These are phyloP conservation scores for Aureobasidium leucospermi DNA, from an alignment of 2,329 filamentous ascomycete species.

Conservation along the genomic window DNA sequence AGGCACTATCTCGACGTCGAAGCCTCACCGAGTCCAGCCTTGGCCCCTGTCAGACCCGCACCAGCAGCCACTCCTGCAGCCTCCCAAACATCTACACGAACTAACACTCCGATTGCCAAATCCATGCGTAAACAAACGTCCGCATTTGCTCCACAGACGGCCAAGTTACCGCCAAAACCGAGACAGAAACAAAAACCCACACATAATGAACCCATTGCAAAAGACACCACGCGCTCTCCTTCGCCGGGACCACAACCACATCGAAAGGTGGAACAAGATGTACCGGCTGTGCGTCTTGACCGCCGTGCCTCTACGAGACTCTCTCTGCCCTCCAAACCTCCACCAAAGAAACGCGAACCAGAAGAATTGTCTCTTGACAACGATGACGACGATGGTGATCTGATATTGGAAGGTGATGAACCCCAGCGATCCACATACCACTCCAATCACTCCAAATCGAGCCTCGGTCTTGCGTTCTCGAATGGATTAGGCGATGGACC, in stretches of 20 bases:
- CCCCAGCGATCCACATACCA: conserved; percentile 13
- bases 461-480: conserved; percentile 24
- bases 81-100: conserved; percentile 12
- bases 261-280: conserved; percentile 4
- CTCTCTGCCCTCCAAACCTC: conserved; percentile 11
- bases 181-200: background rate
- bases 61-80: conserved; percentile 19
- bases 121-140: conserved; percentile 12
- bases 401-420: conserved; percentile 28
- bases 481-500: conserved; percentile 32
- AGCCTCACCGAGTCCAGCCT: conserved; percentile 22
- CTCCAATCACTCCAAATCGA: conserved; percentile 18
- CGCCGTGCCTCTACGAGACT: conserved; percentile 26
- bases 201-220: background rate
- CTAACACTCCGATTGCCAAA: conserved; percentile 13
- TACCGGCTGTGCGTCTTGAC: conserved; percentile 29
- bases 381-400: conserved; percentile 26
- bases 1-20: conserved; percentile 36
- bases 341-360: conserved; percentile 15
- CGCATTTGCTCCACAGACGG: background rate
- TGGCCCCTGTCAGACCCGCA: conserved; percentile 17
- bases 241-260: conserved; percentile 8
- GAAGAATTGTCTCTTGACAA: conserved; percentile 15
- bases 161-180: background rate
- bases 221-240: conserved; percentile 3